Evolutionary conservation across 1,284 basidiomycete species (phyloP), one percentile per base, ranked within the genome.

Genomic region (Cryptococcus sp.): DNA sequence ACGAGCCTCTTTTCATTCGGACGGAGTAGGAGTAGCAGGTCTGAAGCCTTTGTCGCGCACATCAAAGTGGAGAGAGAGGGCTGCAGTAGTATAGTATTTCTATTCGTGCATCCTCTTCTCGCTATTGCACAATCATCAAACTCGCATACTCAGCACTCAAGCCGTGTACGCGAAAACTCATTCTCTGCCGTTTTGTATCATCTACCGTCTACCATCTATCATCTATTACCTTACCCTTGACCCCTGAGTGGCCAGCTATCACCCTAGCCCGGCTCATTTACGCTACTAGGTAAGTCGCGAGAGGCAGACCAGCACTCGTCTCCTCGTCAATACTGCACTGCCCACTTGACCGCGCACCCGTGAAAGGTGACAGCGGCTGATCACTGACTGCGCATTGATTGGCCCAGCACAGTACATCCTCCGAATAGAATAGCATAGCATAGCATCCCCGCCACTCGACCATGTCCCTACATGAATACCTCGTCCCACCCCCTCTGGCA

Each of bases 391-490:
- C 16, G 3, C 16, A 19, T 42, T 3, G 25, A 19, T 42, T 3
- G 25, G 25, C 6, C 25, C 25, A 25, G 6, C 25, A 25, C 25
- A 25, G 25, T 25, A 25, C 25, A 25, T 25, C 6, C 25, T 25
- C 25, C 25, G 25, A 3, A 25, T 25, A 25, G 25, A 3, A 6
- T 25, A 25, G 25, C 25, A 25, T 25, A n/a, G n/a, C n/a, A n/a
- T n/a, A n/a, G n/a, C n/a, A n/a, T 6, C 25, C 25, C 6, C 6
- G 25, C 25, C 42, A n/a, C 42, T 45, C 42, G 2, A 56, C 19
- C 52, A 73, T 73, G 72, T 73, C 72, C n/a, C 59, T 71, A 17
- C 72, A 73, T 52, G 58, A 62, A 53, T 64, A 64, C 48, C 42
- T 66, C 54, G 56, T 61, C 16, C 68, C 70, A 5, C 70, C 72